A percentile compares a stretch with the other conserved stretches of the same genome.
Conservation (phyloP, 495 filamentous ascomycete species). For the Xylaria sp. region DNA sequence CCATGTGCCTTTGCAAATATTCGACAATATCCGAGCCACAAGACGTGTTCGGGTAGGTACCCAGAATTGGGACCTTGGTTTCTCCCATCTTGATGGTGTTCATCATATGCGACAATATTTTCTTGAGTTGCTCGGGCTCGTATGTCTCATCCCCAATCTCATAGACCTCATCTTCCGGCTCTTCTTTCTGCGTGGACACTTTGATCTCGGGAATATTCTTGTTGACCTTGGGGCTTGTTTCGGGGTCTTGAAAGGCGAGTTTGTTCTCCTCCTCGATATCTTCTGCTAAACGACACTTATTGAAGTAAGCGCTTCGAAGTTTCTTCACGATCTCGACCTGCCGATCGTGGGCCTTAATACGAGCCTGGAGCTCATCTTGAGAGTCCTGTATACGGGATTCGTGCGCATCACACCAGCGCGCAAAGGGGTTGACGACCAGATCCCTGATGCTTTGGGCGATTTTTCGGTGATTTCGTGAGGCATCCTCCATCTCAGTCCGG, state of each 20-base stretch:
- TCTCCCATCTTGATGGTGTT: slow-evolving; percentile 86
- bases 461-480: slow-evolving; percentile 87
- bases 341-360: slow-evolving; percentile 91
- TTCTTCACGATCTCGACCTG: slow-evolving; percentile 91
- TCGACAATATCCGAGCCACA: slow-evolving; percentile 91
- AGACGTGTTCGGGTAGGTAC: slow-evolving; percentile 91
- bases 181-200: slow-evolving; percentile 54
- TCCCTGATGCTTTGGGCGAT: slow-evolving; percentile 96
- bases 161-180: slow-evolving; percentile 74
- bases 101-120: slow-evolving; percentile 86
- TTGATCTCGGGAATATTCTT: slow-evolving; percentile 64
- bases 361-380: slow-evolving; percentile 86
- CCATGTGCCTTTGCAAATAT: slow-evolving; percentile 89
- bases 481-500: slow-evolving; percentile 92
- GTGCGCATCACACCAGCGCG: slow-evolving; percentile 94
- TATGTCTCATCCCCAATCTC: slow-evolving; percentile 92
- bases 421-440: slow-evolving; percentile 90
- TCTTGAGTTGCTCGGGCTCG: slow-evolving; percentile 83
- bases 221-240: slow-evolving; percentile 55
- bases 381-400: slow-evolving; percentile 89
- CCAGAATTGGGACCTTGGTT: slow-evolving; percentile 91
- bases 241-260: slow-evolving; percentile 89
- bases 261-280: slow-evolving; percentile 99
- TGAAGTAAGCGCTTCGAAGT: slow-evolving; percentile 94
- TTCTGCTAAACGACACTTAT: slow-evolving; percentile 95